Evolutionary conservation across 208 protist species (phyloP), one percentile per base, ranked within the genome.

Genomic region (Giardia muris): DNA sequence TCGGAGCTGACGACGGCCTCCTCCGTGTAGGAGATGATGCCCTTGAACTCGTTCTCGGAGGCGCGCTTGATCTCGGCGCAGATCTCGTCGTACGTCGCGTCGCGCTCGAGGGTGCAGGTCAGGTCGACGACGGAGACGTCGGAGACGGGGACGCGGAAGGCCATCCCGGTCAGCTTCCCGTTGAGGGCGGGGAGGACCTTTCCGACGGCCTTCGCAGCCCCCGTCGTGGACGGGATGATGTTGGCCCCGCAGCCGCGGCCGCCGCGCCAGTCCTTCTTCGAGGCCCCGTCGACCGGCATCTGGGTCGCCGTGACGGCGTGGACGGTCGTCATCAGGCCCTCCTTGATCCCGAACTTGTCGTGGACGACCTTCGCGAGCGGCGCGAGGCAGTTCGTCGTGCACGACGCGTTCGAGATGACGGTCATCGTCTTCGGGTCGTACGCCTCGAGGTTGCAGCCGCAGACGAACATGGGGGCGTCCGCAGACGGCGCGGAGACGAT

Each of bases 321-420:
- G 89, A 99, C 97, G 87, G 98, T 99, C 87, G 98, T 99, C 98
- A 99, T 99, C 76, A 99, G 93, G 67, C 96, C 95, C 90, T 95
- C 92, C 46, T 93, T 94, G 67, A 99, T 98, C 48, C 97, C 97
- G 92, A 97, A 99, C 87, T 96, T 95, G 47, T 99, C 97, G 93
- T 99, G 94, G 90, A 99, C 95, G 91, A 97, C 95, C 94, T 99
- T 98, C 91, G 96, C 97, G 42, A 99, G 92, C 67, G 98, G 98
- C 0, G 98, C 98, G 45, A 99, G 96, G 96, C 98, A 99, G 97
- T 99, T 99, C 93, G 98, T 99, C 89, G 98, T 99, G 96, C 98
- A 99, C 67, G 98, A 99, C 57, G 98, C 98, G 95, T 99, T 99
- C 1, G 96, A 98, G 48, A 99, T 94, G 45, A 99, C 94, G 67